Conservation (phyloP, 106 monocot species). For the Dendrobium catenatum region DNA sequence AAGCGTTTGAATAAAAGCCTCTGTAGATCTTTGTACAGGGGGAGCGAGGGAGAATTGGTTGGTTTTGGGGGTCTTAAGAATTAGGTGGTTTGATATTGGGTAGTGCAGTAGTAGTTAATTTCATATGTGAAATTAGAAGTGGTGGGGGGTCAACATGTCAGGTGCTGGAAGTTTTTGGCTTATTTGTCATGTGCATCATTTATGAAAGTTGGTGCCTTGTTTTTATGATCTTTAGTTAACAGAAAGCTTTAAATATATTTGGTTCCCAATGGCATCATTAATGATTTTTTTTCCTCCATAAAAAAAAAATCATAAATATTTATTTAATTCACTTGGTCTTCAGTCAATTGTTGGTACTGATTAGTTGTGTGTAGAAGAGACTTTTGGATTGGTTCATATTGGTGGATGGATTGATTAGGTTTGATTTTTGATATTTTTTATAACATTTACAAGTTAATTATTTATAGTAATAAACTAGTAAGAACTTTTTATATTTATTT, state of each 20-base stretch:
- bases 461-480: no score
- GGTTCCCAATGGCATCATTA: no score
- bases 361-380: no score
- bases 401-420: no score
- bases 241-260: neutral
- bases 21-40: neutral
- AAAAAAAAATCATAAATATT: no score
- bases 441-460: no score
- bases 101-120: neutral
- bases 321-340: no score
- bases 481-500: no score
- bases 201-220: neutral
- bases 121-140: neutral
- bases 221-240: conserved; percentile 1
- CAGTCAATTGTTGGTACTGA: no score
- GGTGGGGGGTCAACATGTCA: neutral
- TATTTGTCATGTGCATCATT: neutral
- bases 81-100: neutral
- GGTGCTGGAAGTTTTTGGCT: neutral
- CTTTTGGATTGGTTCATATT: no score
- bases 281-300: no score
- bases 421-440: no score
- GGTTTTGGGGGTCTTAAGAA: neutral
- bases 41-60: neutral
- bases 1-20: conserved; percentile 20